Evolutionary conservation across 768 basidiomycete species (phyloP), one percentile per base, ranked within the genome.

Genomic region (Leccinum aurantiacum): DNA sequence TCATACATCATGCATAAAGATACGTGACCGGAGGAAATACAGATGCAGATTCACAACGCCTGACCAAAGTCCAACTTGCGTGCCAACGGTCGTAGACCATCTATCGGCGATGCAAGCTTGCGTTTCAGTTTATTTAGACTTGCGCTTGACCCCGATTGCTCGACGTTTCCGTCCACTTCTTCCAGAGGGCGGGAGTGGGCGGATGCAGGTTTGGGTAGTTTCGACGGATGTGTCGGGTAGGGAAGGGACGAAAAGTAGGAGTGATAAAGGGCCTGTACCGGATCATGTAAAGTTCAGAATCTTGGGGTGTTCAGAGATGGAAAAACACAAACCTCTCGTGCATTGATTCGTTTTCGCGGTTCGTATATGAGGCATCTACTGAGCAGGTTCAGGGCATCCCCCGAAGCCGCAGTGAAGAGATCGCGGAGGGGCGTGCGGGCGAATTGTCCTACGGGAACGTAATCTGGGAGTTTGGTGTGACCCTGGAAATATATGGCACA

Each of bases 401-500:
- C 82, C 47, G 86, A 92, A 1, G 95, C 93, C 7, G 95, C 95
- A 0, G 91, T 92, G 77, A 99, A 96, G 55, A 97, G 83, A 65
- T 91, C 87, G 35, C 92, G 85, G 41, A 98, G 78, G 15, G 88
- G 88, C 13, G 87, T 82, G 73, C 89, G 90, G 2, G 92, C 91
- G 70, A 94, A 92, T 65, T 90, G 89, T 38, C 91, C 91, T 13
- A 95, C 85, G 2, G 89, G 81, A 3, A 95, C 82, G 69, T 94
- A 97, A 74, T 96, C 91, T 3, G 95, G 94, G 13, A 99, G 80
- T 74, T 90, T 89, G 3, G 86, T 90, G 74, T 97, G 91, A 9
- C 93, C 94, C 95, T 95, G 64, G 4, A n/a, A 7, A 29, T 29
- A 9, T 22, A 37, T 9, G 35, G n/a, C 10, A 10, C 10, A 10